Evolutionary conservation across 768 basidiomycete genomes (phyloP).

Genomic region (Rhizopogon vinicolor): DNA sequence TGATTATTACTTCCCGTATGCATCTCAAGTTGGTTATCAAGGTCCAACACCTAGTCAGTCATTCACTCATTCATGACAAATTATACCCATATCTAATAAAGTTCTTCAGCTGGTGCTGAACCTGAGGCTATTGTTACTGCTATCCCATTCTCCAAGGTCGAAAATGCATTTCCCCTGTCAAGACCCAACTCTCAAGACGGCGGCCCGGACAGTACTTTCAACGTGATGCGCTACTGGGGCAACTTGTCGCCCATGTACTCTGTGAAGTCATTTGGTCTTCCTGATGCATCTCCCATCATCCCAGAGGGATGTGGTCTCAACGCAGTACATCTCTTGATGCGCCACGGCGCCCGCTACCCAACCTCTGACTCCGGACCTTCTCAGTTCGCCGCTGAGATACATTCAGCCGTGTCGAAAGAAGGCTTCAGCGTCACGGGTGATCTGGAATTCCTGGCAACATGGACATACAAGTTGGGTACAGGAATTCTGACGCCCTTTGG

Average conservation of each 20-base stretch:
- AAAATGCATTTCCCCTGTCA: constrained; percentile 38
- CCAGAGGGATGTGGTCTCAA: constrained; percentile 43
- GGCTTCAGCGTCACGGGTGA: constrained; percentile 31
- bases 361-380: constrained; percentile 23
- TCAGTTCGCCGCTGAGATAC: constrained; percentile 24
- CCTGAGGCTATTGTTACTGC: constrained; percentile 38
- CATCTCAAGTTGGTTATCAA: constrained; percentile 37
- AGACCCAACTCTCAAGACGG: constrained; percentile 31
- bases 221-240: constrained; percentile 42
- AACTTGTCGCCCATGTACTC: constrained; percentile 50
- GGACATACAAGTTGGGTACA: constrained; percentile 41
- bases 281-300: constrained; percentile 38
- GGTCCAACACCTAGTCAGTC: constrained; percentile 45
- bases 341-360: constrained; percentile 42
- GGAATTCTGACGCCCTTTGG: constrained; percentile 48
- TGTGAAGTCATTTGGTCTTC: constrained; percentile 46
- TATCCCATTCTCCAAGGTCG: constrained; percentile 31
- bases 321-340: constrained; percentile 37
- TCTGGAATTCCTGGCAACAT: constrained; percentile 39
- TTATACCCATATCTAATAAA: not conserved
- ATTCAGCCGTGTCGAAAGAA: constrained; percentile 14
- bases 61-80: too few relatives aligned
- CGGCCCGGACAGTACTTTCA: constrained; percentile 30
- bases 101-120: constrained; percentile 37
- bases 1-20: constrained; percentile 37